phyloP scores from a whole-genome alignment of 1,284 basidiomycete species.

The Bondarzewia mesenterica region DNA sequence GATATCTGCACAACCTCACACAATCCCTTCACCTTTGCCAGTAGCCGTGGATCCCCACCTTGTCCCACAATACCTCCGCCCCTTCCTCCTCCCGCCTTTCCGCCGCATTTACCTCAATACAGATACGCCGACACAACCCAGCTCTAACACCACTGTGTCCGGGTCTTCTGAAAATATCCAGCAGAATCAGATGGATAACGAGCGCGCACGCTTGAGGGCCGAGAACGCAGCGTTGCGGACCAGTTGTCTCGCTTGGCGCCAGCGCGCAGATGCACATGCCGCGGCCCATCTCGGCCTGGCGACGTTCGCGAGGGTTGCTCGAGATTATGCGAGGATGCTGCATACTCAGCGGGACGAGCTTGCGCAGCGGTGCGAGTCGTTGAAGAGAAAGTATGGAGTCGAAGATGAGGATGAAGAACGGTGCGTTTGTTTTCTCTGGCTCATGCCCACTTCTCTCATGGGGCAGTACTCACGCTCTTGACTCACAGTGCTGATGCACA shows the following conservation, averaged over 20 bases:
- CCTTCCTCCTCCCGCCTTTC: constrained; percentile 41
- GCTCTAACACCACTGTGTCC: constrained; percentile 7
- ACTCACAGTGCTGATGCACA: not conserved
- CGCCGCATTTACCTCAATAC: constrained; percentile 39
- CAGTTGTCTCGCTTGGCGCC: constrained; percentile 45
- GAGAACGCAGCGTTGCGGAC: constrained; percentile 41
- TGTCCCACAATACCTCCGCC: constrained; percentile 40
- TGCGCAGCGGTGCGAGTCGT: constrained; percentile 25
- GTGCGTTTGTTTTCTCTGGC: not conserved
- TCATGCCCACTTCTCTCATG: not conserved
- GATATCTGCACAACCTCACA: not conserved
- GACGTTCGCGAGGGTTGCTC: constrained; percentile 37
- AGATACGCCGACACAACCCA: constrained; percentile 14
- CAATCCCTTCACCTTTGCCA: constrained; percentile 15
- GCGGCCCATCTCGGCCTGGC: constrained; percentile 45
- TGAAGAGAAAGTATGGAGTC: constrained; percentile 12
- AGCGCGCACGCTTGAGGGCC: constrained; percentile 33
- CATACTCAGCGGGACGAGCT: constrained; percentile 37
- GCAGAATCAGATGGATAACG: constrained; percentile 20
- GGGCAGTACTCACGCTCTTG: too few species aligned
- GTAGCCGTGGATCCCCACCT: constrained; percentile 37
- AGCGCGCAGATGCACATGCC: constrained; percentile 48
- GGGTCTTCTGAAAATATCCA: constrained; percentile 9
- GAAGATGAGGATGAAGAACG: not conserved
- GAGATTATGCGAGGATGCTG: constrained; percentile 38